Evolutionary conservation across 768 basidiomycete species (phyloP), one percentile per base, ranked within the genome.

Genomic region (Gyrodon lividus): DNA sequence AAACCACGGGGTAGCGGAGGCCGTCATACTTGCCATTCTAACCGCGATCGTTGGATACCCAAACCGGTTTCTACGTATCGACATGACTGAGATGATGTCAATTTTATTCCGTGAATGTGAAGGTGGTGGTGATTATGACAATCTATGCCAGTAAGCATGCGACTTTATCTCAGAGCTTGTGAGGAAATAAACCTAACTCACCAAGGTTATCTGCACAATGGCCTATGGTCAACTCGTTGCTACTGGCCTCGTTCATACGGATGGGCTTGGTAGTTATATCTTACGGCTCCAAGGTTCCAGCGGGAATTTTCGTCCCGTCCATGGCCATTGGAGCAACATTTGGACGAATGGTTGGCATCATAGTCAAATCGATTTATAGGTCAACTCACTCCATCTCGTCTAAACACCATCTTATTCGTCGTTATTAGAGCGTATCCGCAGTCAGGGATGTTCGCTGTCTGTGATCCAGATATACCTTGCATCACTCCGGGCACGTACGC

Each of bases 401-500:
- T 37, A 13, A 48, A 22, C 4, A 37, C 13, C 39, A 26, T 35
- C 26, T 30, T 14, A 44, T 19, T 38, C 31, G 40, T 48, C 43
- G 43, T 13, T 45, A 37, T 55, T 46, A 96, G 94, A 43, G 77
- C 92, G 4, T 86, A 92, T 67, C 89, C 89, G 0, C 73, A 82
- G 17, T 89, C 88, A 30, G 89, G 92, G 2, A 89, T 92, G 48
- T 98, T 98, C 65, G 85, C 89, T 1, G 83, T 87, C 38, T 99
- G 97, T 65, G 81, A 83, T 19, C 95, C 94, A 16, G 89, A 98
- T 65, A 80, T 88, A 14, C 96, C 95, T 1, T 99, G 97, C 59
- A 98, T 99, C 62, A 98, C 97, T 0, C 96, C 97, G 0, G 97
- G 97, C 17, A 98, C 96, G 8, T 98, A 99, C 70, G 97, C 97